Evolutionary conservation across 192 early-diverging fungal genomes (phyloP).

Genomic region (Rhizophagus clarus): DNA sequence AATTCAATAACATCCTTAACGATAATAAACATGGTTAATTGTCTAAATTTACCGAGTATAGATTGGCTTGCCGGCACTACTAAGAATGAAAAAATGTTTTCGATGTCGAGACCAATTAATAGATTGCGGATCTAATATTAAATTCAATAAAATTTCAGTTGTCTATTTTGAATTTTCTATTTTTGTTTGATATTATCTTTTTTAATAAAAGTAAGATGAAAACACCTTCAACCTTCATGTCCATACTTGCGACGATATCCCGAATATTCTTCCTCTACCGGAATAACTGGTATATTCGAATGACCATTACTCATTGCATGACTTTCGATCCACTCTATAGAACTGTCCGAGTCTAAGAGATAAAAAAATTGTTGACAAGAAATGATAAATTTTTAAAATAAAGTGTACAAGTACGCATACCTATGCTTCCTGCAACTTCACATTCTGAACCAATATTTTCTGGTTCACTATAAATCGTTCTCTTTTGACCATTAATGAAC

Average conservation of each 20-base stretch:
- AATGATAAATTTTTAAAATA: background rate
- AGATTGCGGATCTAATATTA: constrained; percentile 24
- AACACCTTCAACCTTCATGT: constrained; percentile 31
- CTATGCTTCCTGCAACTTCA: background rate
- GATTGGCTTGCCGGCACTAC: constrained; percentile 93
- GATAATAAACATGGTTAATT: background rate
- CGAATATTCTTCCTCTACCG: constrained; percentile 20
- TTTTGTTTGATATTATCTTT: background rate
- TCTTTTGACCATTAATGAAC: background rate
- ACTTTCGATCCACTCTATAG: background rate
- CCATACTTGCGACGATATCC: constrained; percentile 31
- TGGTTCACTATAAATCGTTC: background rate
- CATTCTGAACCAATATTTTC: background rate
- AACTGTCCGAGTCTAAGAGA: constrained; percentile 17
- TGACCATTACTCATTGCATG: background rate
- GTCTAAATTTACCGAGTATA: constrained; percentile 66
- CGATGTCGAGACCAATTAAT: constrained; percentile 58
- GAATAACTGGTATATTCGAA: background rate
- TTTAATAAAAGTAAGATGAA: constrained; percentile 4
- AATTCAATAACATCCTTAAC: background rate
- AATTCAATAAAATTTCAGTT: background rate
- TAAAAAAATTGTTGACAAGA: background rate
- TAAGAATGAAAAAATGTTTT: constrained; percentile 92
- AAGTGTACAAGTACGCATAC: background rate
- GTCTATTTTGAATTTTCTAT: background rate